Conservation (phyloP, 106 monocot genomes). For the Dioscorea zingiberensis region DNA sequence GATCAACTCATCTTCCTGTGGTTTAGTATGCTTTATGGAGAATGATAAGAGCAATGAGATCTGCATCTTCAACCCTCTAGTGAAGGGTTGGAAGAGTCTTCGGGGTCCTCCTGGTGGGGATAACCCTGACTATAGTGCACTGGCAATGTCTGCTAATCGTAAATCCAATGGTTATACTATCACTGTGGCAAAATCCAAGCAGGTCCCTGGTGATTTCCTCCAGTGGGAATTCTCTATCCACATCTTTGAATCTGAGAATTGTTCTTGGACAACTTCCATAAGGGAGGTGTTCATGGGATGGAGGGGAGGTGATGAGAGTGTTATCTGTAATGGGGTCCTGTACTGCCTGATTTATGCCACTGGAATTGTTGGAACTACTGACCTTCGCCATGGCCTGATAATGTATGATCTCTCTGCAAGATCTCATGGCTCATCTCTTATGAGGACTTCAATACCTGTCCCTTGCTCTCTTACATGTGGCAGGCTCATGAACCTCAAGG, state of each 20-base stretch:
- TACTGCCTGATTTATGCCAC: conserved; percentile 61
- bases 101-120: conserved; percentile 37
- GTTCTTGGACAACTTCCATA: conserved; percentile 34
- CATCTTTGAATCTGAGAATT: conserved; percentile 39
- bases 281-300: conserved; percentile 52
- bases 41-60: conserved; percentile 49
- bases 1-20: conserved; percentile 54
- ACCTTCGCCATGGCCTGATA: conserved; percentile 46
- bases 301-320: conserved; percentile 72
- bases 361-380: conserved; percentile 20
- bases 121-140: conserved; percentile 54
- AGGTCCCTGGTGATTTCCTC: conserved; percentile 52
- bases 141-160: conserved; percentile 35
- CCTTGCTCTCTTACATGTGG: conserved; percentile 70
- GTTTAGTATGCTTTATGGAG: conserved; percentile 79
- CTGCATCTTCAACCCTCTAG: conserved; percentile 72
- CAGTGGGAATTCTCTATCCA: conserved; percentile 70
- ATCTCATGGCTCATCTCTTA: conserved; percentile 19
- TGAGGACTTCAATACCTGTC: conserved; percentile 31
- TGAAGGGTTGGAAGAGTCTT: conserved; percentile 42
- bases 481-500: conserved; percentile 72
- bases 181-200: conserved; percentile 48
- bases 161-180: conserved; percentile 34
- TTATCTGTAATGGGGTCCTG: conserved; percentile 63
- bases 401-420: conserved; percentile 42